Evolutionary conservation across 441 rosid species (phyloP).

Genomic region (Euphorbia schlechtendalii): DNA sequence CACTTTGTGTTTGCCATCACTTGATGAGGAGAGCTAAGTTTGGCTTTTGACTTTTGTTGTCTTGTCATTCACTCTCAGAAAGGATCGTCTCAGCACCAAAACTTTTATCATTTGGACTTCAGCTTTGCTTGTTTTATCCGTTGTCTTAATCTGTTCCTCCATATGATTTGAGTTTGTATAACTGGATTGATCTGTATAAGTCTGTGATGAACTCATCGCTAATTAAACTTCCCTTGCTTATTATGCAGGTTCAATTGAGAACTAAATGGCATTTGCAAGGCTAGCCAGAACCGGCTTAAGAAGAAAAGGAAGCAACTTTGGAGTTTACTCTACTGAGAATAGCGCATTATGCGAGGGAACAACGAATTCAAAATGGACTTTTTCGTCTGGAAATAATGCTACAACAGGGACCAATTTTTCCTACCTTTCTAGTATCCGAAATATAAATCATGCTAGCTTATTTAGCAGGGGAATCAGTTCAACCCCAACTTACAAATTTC

Average conservation of each 20-base stretch:
- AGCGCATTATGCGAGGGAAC: too few species aligned
- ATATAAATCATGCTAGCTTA: slow-evolving; percentile 17
- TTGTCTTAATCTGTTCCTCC: slow-evolving; percentile 15
- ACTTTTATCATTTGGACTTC: slow-evolving; percentile 7
- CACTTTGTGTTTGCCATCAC: too few species aligned
- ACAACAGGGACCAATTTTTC: slow-evolving; percentile 20
- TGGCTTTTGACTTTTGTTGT: slow-evolving; percentile 23
- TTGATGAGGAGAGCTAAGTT: background rate
- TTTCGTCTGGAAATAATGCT: slow-evolving; percentile 24
- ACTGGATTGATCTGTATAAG: too few species aligned
- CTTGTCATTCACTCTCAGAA: slow-evolving; percentile 27
- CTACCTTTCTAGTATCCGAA: slow-evolving; percentile 19
- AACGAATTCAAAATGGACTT: slow-evolving; percentile 8
- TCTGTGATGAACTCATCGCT: background rate
- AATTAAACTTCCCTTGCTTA: slow-evolving; percentile 17
- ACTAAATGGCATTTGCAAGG: slow-evolving; percentile 50
- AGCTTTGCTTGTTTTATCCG: slow-evolving; percentile 7
- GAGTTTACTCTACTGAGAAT: slow-evolving; percentile 22
- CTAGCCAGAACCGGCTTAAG: slow-evolving; percentile 39
- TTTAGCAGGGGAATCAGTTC: slow-evolving; percentile 48
- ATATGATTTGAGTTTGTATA: slow-evolving; percentile 19
- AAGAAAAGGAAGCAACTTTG: slow-evolving; percentile 36
- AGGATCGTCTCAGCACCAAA: slow-evolving; percentile 11
- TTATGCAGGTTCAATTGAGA: slow-evolving; percentile 19
- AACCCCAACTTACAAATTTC: slow-evolving; percentile 33